Base-by-base conservation (phyloP, 73 alveolate species). In the Urostyla sp. region DNA sequence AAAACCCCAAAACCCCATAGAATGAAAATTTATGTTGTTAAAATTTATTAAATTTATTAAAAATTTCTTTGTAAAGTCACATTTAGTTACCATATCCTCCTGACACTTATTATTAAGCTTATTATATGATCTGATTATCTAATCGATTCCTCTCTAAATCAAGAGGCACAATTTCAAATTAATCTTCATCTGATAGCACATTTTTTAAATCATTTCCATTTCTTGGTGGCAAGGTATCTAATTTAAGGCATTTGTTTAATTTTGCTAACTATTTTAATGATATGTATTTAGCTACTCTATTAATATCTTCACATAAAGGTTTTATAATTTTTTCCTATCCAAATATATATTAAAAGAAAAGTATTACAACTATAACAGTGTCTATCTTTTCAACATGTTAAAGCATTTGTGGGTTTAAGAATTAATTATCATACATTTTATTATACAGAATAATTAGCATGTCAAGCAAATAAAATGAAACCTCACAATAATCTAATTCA, bases 341-440 rank as follows among this genome's bases (percentile, higher is more conserved):
- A 21, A 1, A 44, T 46, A 36, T 24, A 26, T 0, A 60, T 24
- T 3, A 54, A 11, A 3, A 28, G 21, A 20, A 66, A 72, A n/a
- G 21, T 30, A 56, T 60, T 78, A 46, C 83, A 72, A 78, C 50
- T n/a, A 78, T 78, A 1, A 72, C 26, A 1, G 26, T 18, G 48
- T 78, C 89, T 4, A 78, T 66, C 21, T 48, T 60, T 31, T 61
- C 89, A 13, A 76, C 55, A 59, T 76, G 80, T 16, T 37, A 30
- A 1, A 34, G 78, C 88, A 76, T 55, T 27, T 61, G 23, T 30
- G 24, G 21, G 51, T 63, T 78, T 1, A 63, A 43, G 38, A 40
- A 63, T 23, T 54, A 21, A 37, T 78, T 78, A 63, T 78, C 89
- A 48, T 78, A 78, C 89, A 78, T 63, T 31, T 78, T 78, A 48